Conservation (phyloP, 2,329 filamentous ascomycete species). For the Fusarium incarnatum region DNA sequence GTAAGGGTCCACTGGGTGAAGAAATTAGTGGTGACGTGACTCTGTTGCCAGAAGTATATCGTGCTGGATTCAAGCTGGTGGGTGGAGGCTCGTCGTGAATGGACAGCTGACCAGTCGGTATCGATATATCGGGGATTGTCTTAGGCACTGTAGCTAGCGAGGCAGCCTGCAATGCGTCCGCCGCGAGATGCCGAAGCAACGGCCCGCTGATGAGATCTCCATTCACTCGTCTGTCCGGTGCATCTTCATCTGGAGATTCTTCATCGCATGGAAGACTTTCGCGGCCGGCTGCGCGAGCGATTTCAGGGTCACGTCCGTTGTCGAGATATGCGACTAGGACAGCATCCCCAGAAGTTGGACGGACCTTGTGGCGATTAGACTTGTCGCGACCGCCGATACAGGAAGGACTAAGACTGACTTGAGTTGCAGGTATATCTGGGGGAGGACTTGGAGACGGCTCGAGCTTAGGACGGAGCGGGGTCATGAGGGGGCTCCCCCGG, state of each 20-base stretch:
- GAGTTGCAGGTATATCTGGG: conserved; percentile 52
- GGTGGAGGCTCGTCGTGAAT: conserved; percentile 50
- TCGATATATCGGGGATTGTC: conserved; percentile 47
- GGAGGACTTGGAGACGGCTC: conserved; percentile 50
- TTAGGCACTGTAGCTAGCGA: conserved; percentile 29
- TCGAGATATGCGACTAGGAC: conserved; percentile 75
- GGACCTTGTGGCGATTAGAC: conserved; percentile 65
- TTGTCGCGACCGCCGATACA: conserved; percentile 57
- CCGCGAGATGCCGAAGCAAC: conserved; percentile 49
- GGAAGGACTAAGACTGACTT: conserved; percentile 51
- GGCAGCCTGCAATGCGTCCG: conserved; percentile 49
- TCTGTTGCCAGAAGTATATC: conserved; percentile 20
- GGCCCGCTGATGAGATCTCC: conserved; percentile 40
- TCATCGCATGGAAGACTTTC: conserved; percentile 63
- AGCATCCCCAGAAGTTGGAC: conserved; percentile 70
- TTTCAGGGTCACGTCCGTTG: conserved; percentile 72
- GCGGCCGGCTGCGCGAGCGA: conserved; percentile 68
- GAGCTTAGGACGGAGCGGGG: conserved; percentile 50
- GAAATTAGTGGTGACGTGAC: conserved; percentile 41
- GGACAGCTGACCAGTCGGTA: conserved; percentile 49
- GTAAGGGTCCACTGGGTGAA: conserved; percentile 49
- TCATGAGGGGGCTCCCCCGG: conserved; percentile 56
- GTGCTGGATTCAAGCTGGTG: conserved; percentile 4
- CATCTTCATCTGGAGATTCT: conserved; percentile 42
- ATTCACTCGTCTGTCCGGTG: conserved; percentile 21